Conservation (phyloP, 1,139 yeast species). For the Sugiyamaella novakii region DNA sequence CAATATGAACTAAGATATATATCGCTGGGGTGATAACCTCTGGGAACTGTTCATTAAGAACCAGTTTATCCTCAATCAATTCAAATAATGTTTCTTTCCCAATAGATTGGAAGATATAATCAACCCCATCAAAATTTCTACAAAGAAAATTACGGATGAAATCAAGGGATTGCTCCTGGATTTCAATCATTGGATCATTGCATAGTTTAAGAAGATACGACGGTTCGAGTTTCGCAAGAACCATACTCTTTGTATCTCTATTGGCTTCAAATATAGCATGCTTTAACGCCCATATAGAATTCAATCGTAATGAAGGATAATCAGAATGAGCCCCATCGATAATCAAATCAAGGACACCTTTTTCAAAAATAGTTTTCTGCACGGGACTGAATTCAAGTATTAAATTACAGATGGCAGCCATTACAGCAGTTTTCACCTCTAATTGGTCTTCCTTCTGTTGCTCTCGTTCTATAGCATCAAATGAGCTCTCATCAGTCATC, state of each 20-base stretch:
- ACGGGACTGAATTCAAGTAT: constrained; percentile 80
- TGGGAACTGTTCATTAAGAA: constrained; percentile 24
- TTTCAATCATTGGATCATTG: constrained; percentile 51
- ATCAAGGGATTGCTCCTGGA: constrained; percentile 70
- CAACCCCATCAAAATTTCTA: constrained; percentile 58
- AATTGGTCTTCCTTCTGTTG: constrained; percentile 42
- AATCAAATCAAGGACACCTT: constrained; percentile 56
- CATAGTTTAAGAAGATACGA: constrained; percentile 54
- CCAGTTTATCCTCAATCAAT: constrained; percentile 34
- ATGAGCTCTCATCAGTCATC: constrained; percentile 19
- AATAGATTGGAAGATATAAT: constrained; percentile 44
- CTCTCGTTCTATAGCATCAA: constrained; percentile 26
- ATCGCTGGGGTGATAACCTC: constrained; percentile 50
- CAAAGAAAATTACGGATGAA: constrained; percentile 76
- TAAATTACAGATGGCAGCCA: constrained; percentile 75
- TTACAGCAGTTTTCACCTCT: constrained; percentile 57
- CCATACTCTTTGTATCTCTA: constrained; percentile 38
- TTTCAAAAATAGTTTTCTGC: constrained; percentile 57
- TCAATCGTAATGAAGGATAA: constrained; percentile 46
- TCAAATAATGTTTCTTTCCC: constrained; percentile 40
- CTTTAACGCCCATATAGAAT: constrained; percentile 58
- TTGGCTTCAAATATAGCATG: constrained; percentile 54
- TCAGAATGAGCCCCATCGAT: constrained; percentile 42
- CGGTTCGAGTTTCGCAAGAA: constrained; percentile 52
- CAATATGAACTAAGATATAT: constrained; percentile 59